Evolutionary conservation across 2,329 filamentous ascomycete species (phyloP).

Genomic region (Xylariaceae sp.): DNA sequence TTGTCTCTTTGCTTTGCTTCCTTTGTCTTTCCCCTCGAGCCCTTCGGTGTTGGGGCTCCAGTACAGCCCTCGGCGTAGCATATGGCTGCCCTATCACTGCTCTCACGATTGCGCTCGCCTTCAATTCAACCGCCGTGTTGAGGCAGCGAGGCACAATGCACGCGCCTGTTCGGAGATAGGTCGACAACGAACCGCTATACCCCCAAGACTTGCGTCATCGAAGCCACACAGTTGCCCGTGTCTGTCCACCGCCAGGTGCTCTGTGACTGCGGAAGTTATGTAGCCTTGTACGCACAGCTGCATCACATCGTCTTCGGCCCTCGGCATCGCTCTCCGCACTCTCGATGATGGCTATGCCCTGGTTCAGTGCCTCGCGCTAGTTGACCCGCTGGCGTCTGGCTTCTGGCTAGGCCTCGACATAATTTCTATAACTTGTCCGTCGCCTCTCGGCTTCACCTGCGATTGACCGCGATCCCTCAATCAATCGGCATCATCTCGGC

Average conservation of each 20-base stretch:
- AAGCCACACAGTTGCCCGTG: slow-evolving; percentile 14
- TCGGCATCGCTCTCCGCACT: background rate
- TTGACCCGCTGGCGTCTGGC: background rate
- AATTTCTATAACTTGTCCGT: slow-evolving; percentile 1
- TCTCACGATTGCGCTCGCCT: slow-evolving; percentile 5
- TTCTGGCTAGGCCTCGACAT: slow-evolving; percentile 3
- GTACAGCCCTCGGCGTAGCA: background rate
- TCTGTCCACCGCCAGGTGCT: slow-evolving; percentile 5
- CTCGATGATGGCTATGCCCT: background rate
- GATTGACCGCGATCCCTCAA: slow-evolving; percentile 8
- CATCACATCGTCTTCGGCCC: background rate
- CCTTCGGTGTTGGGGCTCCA: slow-evolving; percentile 24
- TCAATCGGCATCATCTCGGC: background rate
- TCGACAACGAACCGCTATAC: slow-evolving; percentile 23
- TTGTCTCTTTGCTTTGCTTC: slow-evolving; percentile 13
- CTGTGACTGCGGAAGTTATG: background rate
- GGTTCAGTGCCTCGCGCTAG: slow-evolving; percentile 10
- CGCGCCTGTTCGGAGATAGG: slow-evolving; percentile 15
- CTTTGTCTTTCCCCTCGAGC: slow-evolving; percentile 8
- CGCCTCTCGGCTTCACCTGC: slow-evolving; percentile 13
- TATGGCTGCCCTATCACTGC: background rate
- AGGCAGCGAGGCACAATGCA: slow-evolving; percentile 14
- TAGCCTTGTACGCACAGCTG: slow-evolving; percentile 3
- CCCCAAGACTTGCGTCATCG: slow-evolving; percentile 29
- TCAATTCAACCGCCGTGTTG: slow-evolving; percentile 9